Evolutionary conservation across 192 early-diverging fungal genomes (phyloP).

Genomic region (Umbelopsis vinacea): DNA sequence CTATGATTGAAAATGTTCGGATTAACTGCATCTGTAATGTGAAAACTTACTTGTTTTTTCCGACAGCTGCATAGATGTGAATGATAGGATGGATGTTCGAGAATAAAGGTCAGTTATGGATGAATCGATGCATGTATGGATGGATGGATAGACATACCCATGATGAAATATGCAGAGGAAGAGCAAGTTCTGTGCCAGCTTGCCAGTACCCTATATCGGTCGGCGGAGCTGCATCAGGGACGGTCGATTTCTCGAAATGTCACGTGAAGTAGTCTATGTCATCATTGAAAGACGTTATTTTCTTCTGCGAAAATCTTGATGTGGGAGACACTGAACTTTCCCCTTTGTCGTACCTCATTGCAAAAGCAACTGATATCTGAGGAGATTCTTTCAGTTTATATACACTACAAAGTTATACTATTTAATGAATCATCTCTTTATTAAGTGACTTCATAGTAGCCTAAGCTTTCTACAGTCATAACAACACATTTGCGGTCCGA

Average conservation of each 20-base stretch:
- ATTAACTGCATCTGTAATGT: not conserved
- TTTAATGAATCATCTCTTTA: no score
- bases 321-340: no score
- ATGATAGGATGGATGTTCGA: slow-evolving; percentile 16
- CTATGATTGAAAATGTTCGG: not conserved
- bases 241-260: not conserved
- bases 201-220: not conserved
- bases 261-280: not conserved
- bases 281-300: no score
- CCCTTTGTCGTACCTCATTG: no score
- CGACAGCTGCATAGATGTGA: slow-evolving; percentile 54
- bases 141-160: slow-evolving; percentile 30
- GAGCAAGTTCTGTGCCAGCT: not conserved
- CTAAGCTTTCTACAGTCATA: no score
- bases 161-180: slow-evolving; percentile 30
- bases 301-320: no score
- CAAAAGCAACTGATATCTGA: no score
- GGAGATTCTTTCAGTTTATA: no score
- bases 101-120: not conserved
- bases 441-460: no score
- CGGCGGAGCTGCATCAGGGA: not conserved
- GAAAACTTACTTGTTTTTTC: slow-evolving; percentile 69
- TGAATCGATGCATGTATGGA: not conserved
- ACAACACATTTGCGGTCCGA: no score
- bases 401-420: no score